Conservation (phyloP, 306 rosid genomes). For the Cicer chorassanicum region DNA sequence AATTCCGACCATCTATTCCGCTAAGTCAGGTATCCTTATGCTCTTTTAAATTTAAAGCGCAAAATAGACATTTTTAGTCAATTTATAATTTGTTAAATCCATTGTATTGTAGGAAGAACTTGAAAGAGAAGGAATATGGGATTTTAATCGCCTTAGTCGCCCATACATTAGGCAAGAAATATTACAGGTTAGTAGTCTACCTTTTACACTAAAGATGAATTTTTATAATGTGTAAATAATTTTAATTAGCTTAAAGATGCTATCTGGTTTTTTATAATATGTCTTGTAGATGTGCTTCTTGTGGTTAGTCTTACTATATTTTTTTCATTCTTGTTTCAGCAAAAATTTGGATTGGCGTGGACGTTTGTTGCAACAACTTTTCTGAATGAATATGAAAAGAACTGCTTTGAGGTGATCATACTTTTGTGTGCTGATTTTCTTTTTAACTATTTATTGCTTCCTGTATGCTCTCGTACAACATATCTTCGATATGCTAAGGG, state of each 20-base stretch:
- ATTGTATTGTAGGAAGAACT: slow-evolving; percentile 81
- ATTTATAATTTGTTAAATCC: slow-evolving; percentile 35
- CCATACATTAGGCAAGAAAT: slow-evolving; percentile 77
- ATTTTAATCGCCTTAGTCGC: slow-evolving; percentile 81
- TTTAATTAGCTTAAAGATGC: slow-evolving; percentile 35
- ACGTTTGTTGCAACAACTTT: slow-evolving; percentile 76
- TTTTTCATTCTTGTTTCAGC: slow-evolving; percentile 58
- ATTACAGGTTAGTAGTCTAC: slow-evolving; percentile 66
- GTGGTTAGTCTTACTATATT: not conserved
- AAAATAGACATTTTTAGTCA: not conserved
- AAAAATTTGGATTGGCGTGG: slow-evolving; percentile 83
- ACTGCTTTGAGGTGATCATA: slow-evolving; percentile 69
- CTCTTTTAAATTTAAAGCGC: slow-evolving; percentile 20
- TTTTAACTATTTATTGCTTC: slow-evolving; percentile 28
- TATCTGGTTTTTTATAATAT: slow-evolving; percentile 13
- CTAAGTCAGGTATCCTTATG: slow-evolving; percentile 72
- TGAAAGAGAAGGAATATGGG: slow-evolving; percentile 95
- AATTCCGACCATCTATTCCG: slow-evolving; percentile 96
- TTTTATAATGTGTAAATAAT: slow-evolving; percentile 31
- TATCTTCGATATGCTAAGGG: slow-evolving; percentile 8
- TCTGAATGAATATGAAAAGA: slow-evolving; percentile 69
- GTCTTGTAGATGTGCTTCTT: slow-evolving; percentile 20
- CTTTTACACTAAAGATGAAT: slow-evolving; percentile 31
- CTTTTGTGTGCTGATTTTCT: slow-evolving; percentile 17
- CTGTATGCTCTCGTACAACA: not conserved